Evolutionary conservation across 1,139 yeast genomes (phyloP), one percentile per base, ranked within the genome.

Genomic region (Saccharomyces hybrid): DNA sequence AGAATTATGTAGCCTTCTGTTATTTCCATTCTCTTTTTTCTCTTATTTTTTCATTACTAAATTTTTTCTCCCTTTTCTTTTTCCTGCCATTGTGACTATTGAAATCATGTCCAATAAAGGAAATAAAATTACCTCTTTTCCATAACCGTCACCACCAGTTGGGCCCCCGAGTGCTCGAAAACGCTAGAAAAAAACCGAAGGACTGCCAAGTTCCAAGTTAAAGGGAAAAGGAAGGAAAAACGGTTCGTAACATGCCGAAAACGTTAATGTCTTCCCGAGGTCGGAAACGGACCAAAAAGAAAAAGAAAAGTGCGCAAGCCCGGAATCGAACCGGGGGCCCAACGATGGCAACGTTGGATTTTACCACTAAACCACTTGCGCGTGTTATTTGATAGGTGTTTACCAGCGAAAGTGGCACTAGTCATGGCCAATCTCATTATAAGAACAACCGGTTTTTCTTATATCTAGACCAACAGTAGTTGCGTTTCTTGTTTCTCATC

Each of bases 321-420:
- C 44, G 44, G 44, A 38, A 38, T 38, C 44, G 44, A 38, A 38
- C 44, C 44, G 44, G 44, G 44, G 44, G 44, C 44, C 44, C 44
- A 38, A 38, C 44, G 44, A 38, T 38, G 44, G 44, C 44, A 38
- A 38, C 44, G 44, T 38, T 38, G 44, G 44, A 38, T 38, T 38
- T 38, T 38, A 38, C 44, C 44, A 38, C 44, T 38, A 38, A 38
- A 38, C 44, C 44, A 38, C 44, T 38, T 38, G 44, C 44, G 44
- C 44, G 23, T 20, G 23, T 20, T 20, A 20, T 20, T 20, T 20
- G 23, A 20, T 20, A 3, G 23, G 23, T 20, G 23, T 20, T 20
- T 2, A 20, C 23, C 23, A 20, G 23, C 23, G 23, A 20, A 20
- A 20, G 23, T 20, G 23, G 23, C 23, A 20, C 23, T 20, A 20